Conservation (phyloP, 805 yeast genomes). For the Saturnispora kantuleensis region DNA sequence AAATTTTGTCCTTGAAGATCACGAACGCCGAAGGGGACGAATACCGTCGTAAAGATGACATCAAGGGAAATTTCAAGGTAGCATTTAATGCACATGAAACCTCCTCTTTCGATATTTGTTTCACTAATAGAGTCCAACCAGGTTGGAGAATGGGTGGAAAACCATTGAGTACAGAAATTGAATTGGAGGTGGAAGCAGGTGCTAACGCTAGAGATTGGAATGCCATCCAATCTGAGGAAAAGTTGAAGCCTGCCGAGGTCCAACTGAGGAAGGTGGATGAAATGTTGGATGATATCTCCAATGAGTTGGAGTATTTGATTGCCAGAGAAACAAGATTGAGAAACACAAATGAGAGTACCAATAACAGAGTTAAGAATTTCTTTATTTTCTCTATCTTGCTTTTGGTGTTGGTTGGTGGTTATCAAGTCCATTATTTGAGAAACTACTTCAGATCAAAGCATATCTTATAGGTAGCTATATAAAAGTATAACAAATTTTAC, state of each 20-base stretch:
- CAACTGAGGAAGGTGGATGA: constrained; percentile 83
- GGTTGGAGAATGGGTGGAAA: constrained; percentile 28
- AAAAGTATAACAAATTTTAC: too few relatives aligned
- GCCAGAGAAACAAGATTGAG: constrained; percentile 85
- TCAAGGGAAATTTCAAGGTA: constrained; percentile 60
- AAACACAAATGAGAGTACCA: constrained; percentile 95
- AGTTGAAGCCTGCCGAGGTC: constrained; percentile 85
- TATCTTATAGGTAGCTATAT: constrained; percentile 37
- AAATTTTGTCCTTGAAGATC: constrained; percentile 55
- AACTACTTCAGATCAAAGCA: constrained; percentile 85
- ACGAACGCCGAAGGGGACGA: constrained; percentile 80
- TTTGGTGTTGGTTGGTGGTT: constrained; percentile 70
- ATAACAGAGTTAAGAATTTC: constrained; percentile 83
- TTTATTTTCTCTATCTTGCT: constrained; percentile 60
- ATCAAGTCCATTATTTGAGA: constrained; percentile 91
- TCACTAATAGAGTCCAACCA: constrained; percentile 50
- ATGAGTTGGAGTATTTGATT: constrained; percentile 75
- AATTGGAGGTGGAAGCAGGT: constrained; percentile 88
- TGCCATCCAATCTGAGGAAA: constrained; percentile 84
- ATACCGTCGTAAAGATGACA: constrained; percentile 65
- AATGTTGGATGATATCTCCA: constrained; percentile 68
- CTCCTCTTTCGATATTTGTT: constrained; percentile 86
- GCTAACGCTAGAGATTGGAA: constrained; percentile 98
- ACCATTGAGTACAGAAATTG: constrained; percentile 55
- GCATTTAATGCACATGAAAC: constrained; percentile 80